Percentiles rank a stretch among this genome's conserved stretches.
Conservation (phyloP, 495 filamentous ascomycete species). For the Lentithecium fluviatile region DNA sequence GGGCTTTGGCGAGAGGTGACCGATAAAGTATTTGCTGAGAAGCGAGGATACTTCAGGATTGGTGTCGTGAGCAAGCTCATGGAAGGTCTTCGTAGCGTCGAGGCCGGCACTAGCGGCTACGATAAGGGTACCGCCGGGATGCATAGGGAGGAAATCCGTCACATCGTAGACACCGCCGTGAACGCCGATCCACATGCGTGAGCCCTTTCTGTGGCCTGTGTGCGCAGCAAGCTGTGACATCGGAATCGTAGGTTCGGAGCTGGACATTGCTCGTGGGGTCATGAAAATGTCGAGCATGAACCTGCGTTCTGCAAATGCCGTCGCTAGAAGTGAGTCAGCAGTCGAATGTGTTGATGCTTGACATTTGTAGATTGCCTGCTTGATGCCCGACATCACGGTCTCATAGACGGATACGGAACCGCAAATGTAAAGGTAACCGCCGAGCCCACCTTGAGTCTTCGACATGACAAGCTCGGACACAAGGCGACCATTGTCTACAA, state of each 20-base stretch:
- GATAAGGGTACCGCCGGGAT: slow-evolving; percentile 52
- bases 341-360: slow-evolving; percentile 50
- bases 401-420: slow-evolving; percentile 55
- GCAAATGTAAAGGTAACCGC: slow-evolving; percentile 54
- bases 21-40: slow-evolving; percentile 54
- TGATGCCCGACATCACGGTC: slow-evolving; percentile 53
- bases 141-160: slow-evolving; percentile 52
- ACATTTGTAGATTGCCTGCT: slow-evolving; percentile 52
- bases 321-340: slow-evolving; percentile 50
- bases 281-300: slow-evolving; percentile 58
- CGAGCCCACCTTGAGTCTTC: slow-evolving; percentile 52
- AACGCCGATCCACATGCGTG: slow-evolving; percentile 54
- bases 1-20: slow-evolving; percentile 50
- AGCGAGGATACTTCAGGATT: slow-evolving; percentile 53
- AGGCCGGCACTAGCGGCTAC: slow-evolving; percentile 54
- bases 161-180: slow-evolving; percentile 53
- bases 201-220: slow-evolving; percentile 50
- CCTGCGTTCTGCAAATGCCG: slow-evolving; percentile 52
- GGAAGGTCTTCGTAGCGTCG: slow-evolving; percentile 53
- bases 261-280: slow-evolving; percentile 52
- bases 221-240: slow-evolving; percentile 50
- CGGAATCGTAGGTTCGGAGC: slow-evolving; percentile 49
- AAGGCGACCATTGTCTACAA: slow-evolving; percentile 49
- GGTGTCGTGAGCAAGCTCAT: slow-evolving; percentile 53
- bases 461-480: slow-evolving; percentile 55